phyloP scores from a whole-genome alignment of 2,329 filamentous ascomycete genomes.

The Pyricularia sp. region DNA sequence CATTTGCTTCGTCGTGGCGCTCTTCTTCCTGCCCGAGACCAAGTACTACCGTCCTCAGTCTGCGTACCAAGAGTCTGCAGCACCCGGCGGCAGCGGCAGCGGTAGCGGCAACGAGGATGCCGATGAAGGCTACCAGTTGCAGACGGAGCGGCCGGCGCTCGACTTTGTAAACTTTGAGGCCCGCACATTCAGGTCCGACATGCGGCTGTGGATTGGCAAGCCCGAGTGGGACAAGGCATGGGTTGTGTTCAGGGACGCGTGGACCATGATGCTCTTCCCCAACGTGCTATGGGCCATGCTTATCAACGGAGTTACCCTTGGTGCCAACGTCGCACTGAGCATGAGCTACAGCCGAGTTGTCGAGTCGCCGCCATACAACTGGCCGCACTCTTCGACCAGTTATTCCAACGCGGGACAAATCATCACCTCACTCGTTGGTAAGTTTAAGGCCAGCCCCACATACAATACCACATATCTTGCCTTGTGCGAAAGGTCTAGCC shows the following conservation, averaged over 20 bases:
- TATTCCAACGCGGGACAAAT: not conserved
- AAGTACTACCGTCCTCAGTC: slow-evolving; percentile 26
- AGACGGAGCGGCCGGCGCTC: slow-evolving; percentile 15
- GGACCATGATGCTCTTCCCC: slow-evolving; percentile 25
- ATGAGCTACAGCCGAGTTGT: not conserved
- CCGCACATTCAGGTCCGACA: slow-evolving; percentile 23
- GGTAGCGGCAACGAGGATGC: not conserved
- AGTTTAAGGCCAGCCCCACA: not conserved
- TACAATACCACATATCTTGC: no score
- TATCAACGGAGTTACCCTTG: slow-evolving; percentile 16
- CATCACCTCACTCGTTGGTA: not conserved
- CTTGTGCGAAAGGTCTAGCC: not conserved
- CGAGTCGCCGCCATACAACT: not conserved
- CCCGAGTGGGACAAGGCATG: slow-evolving; percentile 24
- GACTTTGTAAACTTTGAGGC: slow-evolving; percentile 25
- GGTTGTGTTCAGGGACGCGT: slow-evolving; percentile 17
- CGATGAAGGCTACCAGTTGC: slow-evolving; percentile 5
- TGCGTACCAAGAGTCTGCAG: slow-evolving; percentile 23
- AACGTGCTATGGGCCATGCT: slow-evolving; percentile 30
- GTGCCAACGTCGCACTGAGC: not conserved
- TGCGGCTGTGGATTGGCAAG: slow-evolving; percentile 28
- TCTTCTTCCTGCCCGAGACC: slow-evolving; percentile 31
- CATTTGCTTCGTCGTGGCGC: slow-evolving; percentile 21
- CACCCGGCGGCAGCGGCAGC: slow-evolving; percentile 7
- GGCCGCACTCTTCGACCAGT: not conserved